These are phyloP conservation scores for Dryas octopetala DNA, from an alignment of 306 rosid species.

Conservation along the genomic window DNA sequence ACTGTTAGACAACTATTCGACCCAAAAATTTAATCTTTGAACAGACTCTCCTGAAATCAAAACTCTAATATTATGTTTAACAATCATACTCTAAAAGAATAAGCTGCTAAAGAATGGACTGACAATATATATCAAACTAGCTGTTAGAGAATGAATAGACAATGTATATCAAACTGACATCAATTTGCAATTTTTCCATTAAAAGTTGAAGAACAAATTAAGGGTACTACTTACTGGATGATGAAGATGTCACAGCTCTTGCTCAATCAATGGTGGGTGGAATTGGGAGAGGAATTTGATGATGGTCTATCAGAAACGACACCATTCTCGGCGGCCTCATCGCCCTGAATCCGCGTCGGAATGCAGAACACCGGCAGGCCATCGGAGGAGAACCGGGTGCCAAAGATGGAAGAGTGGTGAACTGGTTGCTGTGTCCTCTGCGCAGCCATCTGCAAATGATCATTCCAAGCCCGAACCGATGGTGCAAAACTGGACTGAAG, in stretches of 20 bases:
- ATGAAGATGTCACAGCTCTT: not conserved
- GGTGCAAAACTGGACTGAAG: conserved; percentile 69
- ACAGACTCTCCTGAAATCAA: too few species aligned
- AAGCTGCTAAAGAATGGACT: too few species aligned
- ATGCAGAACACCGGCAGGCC: conserved; percentile 48
- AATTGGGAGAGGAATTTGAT: conserved; percentile 56
- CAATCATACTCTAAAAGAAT: too few species aligned
- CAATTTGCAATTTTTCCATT: too few species aligned
- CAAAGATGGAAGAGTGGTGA: conserved; percentile 50
- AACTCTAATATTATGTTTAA: too few species aligned
- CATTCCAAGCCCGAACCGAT: conserved; percentile 53
- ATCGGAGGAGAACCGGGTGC: conserved; percentile 45
- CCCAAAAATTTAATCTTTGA: too few species aligned
- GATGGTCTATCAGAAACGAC: conserved; percentile 48
- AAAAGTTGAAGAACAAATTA: too few species aligned
- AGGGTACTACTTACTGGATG: not conserved
- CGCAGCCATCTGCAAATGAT: conserved; percentile 33
- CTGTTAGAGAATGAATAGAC: too few species aligned
- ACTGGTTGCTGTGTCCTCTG: conserved; percentile 40
- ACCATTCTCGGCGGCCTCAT: conserved; percentile 43
- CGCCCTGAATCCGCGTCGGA: conserved; percentile 56
- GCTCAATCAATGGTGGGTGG: conserved; percentile 46
- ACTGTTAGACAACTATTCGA: too few species aligned
- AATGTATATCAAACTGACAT: too few species aligned
- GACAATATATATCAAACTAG: too few species aligned